These are phyloP conservation scores for Jamesozyma piceae DNA, from an alignment of 805 yeast species.

Conservation along the genomic window DNA sequence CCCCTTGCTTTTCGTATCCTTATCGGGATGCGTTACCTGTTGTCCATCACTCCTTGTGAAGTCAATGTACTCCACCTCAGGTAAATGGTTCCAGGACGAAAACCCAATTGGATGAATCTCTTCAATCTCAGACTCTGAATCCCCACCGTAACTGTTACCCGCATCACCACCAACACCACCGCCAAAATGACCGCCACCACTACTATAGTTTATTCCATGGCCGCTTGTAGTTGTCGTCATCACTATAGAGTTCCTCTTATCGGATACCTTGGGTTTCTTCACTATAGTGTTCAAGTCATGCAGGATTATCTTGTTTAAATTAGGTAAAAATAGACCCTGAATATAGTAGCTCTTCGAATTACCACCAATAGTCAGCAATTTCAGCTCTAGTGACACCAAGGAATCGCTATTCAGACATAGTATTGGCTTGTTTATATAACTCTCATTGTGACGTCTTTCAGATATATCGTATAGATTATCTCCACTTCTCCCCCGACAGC, in stretches of 20 bases:
- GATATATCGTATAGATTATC: background rate
- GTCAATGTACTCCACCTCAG: conserved; percentile 7
- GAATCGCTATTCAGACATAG: conserved; percentile 16
- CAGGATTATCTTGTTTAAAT: conserved; percentile 8
- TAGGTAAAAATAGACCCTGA: conserved; percentile 19
- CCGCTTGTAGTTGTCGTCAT: too few species aligned
- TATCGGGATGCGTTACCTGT: background rate
- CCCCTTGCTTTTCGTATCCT: too few species aligned
- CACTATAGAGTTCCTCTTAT: conserved; percentile 6
- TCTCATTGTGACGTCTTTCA: background rate
- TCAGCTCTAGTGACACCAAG: conserved; percentile 13
- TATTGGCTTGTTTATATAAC: conserved; percentile 11
- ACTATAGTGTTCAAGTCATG: conserved; percentile 2
- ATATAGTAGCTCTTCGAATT: conserved; percentile 9
- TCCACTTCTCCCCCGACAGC: background rate
- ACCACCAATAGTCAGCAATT: conserved; percentile 7
- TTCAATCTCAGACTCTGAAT: conserved; percentile 1
- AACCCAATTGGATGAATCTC: conserved; percentile 16
- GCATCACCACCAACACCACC: background rate
- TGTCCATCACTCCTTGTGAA: background rate
- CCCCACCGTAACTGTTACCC: background rate
- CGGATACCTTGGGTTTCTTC: conserved; percentile 4
- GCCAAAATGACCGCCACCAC: background rate
- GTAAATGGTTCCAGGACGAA: conserved; percentile 22
- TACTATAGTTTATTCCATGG: background rate